A percentile compares a stretch with the other conserved stretches of the same genome.
phyloP scores from a whole-genome alignment of 2,329 filamentous ascomycete genomes.

The Pseudogymnoascus sp. region DNA sequence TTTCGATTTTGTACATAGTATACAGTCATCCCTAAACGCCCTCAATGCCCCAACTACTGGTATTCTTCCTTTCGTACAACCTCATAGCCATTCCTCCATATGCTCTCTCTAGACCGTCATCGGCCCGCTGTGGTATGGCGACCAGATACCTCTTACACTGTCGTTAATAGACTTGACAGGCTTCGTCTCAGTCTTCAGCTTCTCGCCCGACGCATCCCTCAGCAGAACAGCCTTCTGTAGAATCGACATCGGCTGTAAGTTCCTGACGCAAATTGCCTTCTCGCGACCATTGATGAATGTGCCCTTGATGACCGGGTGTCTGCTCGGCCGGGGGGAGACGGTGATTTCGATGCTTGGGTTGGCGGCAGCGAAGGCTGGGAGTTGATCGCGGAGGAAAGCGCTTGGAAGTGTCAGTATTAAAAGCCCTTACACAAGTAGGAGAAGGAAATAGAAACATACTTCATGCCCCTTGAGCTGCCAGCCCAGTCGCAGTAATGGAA shows the following conservation, averaged over 20 bases:
- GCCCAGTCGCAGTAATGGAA: constrained; percentile 97
- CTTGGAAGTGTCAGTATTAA: constrained; percentile 36
- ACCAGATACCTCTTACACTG: constrained; percentile 64
- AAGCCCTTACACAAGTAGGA: constrained; percentile 6
- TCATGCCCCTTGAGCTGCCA: constrained; percentile 90
- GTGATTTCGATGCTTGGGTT: constrained; percentile 88
- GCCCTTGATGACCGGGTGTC: constrained; percentile 82
- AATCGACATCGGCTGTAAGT: constrained; percentile 73
- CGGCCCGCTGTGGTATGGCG: constrained; percentile 55
- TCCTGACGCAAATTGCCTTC: constrained; percentile 82
- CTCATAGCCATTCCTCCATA: constrained; percentile 1
- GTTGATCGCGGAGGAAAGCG: constrained; percentile 69
- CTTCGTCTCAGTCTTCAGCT: constrained; percentile 56
- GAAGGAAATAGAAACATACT: constrained; percentile 46
- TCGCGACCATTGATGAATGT: constrained; percentile 86
- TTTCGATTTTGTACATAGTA: constrained; percentile 8
- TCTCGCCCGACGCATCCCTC: constrained; percentile 68
- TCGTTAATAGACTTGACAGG: constrained; percentile 56
- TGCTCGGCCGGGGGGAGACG: constrained; percentile 80
- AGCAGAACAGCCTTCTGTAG: constrained; percentile 69
- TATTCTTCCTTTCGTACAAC: constrained; percentile 35
- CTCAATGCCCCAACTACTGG: constrained; percentile 16
- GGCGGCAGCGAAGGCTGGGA: constrained; percentile 67
- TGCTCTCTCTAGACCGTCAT: constrained; percentile 22
- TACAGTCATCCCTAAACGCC: constrained; percentile 19